Base-by-base conservation (phyloP, 345 rosid species). In the Gossypium bickii region DNA sequence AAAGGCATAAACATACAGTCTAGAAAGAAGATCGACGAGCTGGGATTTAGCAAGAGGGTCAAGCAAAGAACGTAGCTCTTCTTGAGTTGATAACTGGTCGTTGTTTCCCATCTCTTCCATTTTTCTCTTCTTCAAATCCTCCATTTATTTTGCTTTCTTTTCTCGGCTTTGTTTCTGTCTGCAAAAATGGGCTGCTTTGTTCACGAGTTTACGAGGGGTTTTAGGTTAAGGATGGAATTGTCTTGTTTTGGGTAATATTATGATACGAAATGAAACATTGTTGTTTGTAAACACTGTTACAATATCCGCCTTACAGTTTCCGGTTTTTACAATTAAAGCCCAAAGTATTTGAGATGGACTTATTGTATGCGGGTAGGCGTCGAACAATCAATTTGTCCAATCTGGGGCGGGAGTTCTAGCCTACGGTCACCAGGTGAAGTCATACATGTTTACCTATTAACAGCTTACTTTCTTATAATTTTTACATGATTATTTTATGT, bases 11-110 rank as follows among this genome's bases (percentile, higher is more conserved):
- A 78, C 85, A 67, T 76, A 89, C 91, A 87, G 80, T 78, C 78
- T 77, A 60, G 90, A 81, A 61, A 89, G 94, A 70, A 89, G 89
- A 76, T 89, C 89, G 17, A 89, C 83, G 74, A 89, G 92, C 86
- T 88, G 92, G 62, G 92, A 61, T 75, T 88, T 89, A 47, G 81
- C 85, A 29, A 89, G 84, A 76, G 92, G 94, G 56, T 86, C 90
- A 17, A 89, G 90, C 29, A 89, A 76, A 48, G 83, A 75, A 43
- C 91, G 91, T 38, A 89, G 76, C 25, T 83, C 80, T 16, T 87
- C 88, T 38, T 87, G 86, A 9, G 83, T 72, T 1, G 82, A 47
- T 17, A 70, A 72, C 16, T 66, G 77, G 2, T 76, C 86, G 71
- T 78, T 75, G 70, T 66, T 73, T 3, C 52, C 67, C 49, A 66